phyloP scores from a whole-genome alignment of 73 alveolate species.

The Breviolum minutum region DNA sequence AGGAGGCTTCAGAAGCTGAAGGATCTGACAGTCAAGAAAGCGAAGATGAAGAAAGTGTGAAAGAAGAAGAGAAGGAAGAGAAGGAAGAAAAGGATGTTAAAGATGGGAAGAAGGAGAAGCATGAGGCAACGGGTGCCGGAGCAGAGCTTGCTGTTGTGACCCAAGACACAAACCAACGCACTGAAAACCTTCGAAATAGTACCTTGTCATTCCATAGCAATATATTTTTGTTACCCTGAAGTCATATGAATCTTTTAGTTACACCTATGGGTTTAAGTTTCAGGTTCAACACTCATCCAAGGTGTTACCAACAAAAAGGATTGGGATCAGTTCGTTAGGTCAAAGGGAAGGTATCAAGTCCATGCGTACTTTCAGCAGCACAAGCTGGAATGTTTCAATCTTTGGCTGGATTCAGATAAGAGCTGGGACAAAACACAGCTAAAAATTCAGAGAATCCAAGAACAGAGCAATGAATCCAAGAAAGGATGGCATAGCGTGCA shows the following conservation, averaged over 20 bases:
- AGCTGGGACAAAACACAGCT: not conserved
- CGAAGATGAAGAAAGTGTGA: not conserved
- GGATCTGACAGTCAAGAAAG: not conserved
- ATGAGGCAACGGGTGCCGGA: too few species aligned
- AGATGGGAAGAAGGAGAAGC: not conserved
- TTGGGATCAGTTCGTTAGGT: not conserved
- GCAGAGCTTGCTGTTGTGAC: not conserved
- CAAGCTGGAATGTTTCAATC: not conserved
- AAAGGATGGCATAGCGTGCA: not conserved
- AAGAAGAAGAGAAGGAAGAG: not conserved
- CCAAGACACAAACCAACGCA: not conserved
- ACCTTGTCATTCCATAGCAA: not conserved
- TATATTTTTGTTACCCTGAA: not conserved
- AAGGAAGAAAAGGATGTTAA: not conserved
- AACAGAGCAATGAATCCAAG: not conserved
- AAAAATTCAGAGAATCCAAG: not conserved
- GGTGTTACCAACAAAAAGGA: not conserved
- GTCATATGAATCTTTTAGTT: not conserved
- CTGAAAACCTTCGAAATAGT: not conserved
- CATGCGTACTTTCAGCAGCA: not conserved
- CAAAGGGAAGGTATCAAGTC: not conserved
- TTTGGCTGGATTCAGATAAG: not conserved
- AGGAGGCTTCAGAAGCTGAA: too few species aligned
- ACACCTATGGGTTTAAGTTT: too few species aligned
- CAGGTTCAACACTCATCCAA: not conserved